Evolutionary conservation across 1,284 basidiomycete species (phyloP).

Genomic region (Phlebopus sp.): DNA sequence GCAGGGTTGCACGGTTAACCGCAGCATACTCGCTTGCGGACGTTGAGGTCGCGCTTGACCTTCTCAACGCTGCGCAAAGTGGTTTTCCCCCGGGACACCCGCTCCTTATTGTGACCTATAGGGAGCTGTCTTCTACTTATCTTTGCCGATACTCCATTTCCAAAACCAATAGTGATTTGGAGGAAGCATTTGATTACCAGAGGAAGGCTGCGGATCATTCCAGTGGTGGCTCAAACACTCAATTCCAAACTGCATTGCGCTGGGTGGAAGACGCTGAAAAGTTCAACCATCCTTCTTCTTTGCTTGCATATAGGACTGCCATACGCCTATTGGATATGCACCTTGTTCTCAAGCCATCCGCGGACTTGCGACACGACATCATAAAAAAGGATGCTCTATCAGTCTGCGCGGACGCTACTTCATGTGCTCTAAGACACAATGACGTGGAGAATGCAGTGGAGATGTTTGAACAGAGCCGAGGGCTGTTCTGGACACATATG

Average conservation of each 20-base stretch:
- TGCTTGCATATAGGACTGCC: conserved; percentile 16
- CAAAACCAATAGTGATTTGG: conserved; percentile 9
- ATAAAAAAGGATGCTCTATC: conserved; percentile 10
- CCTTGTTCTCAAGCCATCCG: conserved; percentile 17
- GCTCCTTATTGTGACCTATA: conserved; percentile 14
- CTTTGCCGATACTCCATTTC: conserved; percentile 13
- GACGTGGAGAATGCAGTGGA: conserved; percentile 18
- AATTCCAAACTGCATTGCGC: conserved; percentile 12
- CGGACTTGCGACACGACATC: conserved; percentile 16
- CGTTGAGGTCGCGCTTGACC: conserved; percentile 14
- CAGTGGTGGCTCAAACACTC: conserved; percentile 12
- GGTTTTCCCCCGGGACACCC: conserved; percentile 10
- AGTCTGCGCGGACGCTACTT: conserved; percentile 20
- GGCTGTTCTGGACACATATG: conserved; percentile 18
- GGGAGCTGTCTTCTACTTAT: conserved; percentile 12
- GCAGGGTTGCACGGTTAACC: conserved; percentile 5
- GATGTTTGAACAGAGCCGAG: conserved; percentile 20
- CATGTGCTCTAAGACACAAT: conserved; percentile 15
- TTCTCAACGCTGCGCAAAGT: conserved; percentile 14
- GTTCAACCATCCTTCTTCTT: conserved; percentile 16
- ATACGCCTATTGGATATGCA: conserved; percentile 16
- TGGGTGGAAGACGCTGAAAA: conserved; percentile 20
- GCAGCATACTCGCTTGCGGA: conserved; percentile 6
- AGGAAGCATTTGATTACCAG: conserved; percentile 14
- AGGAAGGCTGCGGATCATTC: conserved; percentile 10